Conservation (phyloP, 371 early-diverging fungal species). For the Chytridiales sp. region DNA sequence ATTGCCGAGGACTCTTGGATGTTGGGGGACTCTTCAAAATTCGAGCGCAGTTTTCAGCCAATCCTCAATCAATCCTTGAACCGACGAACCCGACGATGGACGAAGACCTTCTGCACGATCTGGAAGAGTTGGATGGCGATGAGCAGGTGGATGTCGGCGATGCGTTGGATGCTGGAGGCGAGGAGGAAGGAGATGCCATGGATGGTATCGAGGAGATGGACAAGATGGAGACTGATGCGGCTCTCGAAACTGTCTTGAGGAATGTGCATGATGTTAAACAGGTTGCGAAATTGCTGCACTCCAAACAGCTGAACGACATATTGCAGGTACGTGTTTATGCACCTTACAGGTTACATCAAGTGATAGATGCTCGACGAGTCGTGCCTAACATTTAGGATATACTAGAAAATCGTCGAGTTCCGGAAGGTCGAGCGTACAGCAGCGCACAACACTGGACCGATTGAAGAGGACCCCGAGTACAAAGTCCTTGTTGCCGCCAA, state of each 20-base stretch:
- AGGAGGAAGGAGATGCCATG: constrained; percentile 11
- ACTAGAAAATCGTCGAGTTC: constrained; percentile 39
- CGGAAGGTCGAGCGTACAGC: constrained; percentile 11
- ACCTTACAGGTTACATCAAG: background rate
- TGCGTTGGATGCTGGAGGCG: constrained; percentile 27
- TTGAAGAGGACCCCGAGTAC: constrained; percentile 79
- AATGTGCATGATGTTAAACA: constrained; percentile 24
- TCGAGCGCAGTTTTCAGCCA: too few species aligned
- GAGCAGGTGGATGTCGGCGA: constrained; percentile 20
- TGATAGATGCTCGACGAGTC: background rate
- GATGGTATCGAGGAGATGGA: constrained; percentile 12
- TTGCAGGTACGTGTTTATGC: constrained; percentile 19
- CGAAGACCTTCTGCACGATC: constrained; percentile 44
- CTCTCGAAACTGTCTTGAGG: background rate
- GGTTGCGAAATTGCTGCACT: constrained; percentile 31
- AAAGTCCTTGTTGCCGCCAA: constrained; percentile 85
- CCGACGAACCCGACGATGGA: too few species aligned
- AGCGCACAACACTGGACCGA: constrained; percentile 37
- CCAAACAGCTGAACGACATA: constrained; percentile 28
- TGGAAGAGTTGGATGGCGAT: constrained; percentile 41
- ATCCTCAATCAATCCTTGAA: too few species aligned
- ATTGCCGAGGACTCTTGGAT: too few species aligned
- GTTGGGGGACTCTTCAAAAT: background rate
- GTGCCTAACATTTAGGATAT: constrained; percentile 1
- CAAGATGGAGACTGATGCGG: background rate